Conservation (phyloP, 2,329 filamentous ascomycete genomes). For the Talaromyces funiculosus region DNA sequence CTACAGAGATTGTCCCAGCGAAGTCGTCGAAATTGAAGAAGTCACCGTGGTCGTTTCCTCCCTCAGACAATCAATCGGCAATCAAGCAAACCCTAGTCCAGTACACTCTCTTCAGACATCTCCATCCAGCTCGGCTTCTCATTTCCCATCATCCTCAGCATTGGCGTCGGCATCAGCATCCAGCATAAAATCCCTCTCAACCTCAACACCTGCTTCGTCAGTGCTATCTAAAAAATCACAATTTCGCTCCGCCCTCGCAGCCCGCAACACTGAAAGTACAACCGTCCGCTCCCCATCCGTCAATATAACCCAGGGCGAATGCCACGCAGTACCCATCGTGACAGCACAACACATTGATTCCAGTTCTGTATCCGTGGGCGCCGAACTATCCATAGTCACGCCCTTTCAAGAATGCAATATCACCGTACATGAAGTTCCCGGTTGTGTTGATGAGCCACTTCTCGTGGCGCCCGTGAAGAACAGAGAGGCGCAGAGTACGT, state of each 20-base stretch:
- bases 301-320: slow-evolving; percentile 12
- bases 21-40: slow-evolving; percentile 1
- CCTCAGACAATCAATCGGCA: background rate
- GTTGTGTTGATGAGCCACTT: slow-evolving; percentile 26
- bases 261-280: background rate
- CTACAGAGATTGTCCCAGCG: slow-evolving; percentile 10
- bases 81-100: background rate
- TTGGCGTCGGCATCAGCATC: background rate
- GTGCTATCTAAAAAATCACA: slow-evolving; percentile 1
- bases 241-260: slow-evolving; percentile 8
- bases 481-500: slow-evolving; percentile 22
- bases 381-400: background rate
- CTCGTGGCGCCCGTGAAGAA: slow-evolving; percentile 20
- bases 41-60: background rate
- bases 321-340: slow-evolving; percentile 8
- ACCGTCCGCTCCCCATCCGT: slow-evolving; percentile 1
- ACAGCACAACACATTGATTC: slow-evolving; percentile 8
- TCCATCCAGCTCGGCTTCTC: background rate
- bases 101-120: background rate
- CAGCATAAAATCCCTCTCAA: background rate
- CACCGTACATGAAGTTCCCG: slow-evolving; percentile 29
- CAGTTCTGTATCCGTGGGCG: slow-evolving; percentile 8
- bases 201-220: background rate
- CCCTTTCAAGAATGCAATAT: slow-evolving; percentile 24
- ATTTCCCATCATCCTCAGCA: background rate